Base-by-base conservation (phyloP, 192 early-diverging fungal species). In the Jimgerdemannia flammicorona region DNA sequence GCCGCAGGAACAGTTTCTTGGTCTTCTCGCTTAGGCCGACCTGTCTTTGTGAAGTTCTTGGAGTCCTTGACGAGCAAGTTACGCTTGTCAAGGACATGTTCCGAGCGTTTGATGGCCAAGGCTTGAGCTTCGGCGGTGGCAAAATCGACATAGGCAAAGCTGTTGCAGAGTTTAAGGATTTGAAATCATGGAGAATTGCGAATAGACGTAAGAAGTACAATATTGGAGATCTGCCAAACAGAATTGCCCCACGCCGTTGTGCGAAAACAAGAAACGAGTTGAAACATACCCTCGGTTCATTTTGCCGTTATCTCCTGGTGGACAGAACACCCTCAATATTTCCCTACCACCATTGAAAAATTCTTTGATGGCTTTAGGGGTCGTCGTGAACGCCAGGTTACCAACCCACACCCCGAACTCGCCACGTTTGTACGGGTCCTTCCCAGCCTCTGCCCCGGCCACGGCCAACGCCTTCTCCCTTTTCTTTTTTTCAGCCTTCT, bases 121-220 rank as follows among this genome's bases (percentile, higher is more conserved):
- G 59, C 73, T 69, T 88, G 79, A 29, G 87, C 81, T 29, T 86
- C 87, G 14, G 79, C 73, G 17, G 85, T 72, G 44, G 85, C 79
- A 75, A 93, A 93, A 70, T 92, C 90, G 2, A 93, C 87, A 72
- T 92, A 92, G 20, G 91, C 92, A 78, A 92, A 93, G 4, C 92
- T 89, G 64, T 65, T 65, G 64, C 19, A 18, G 64, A 65, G 14
- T 18, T 65, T 18, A 29, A 29, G 29, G 29, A 29, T 29, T 29
- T 29, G 29, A 29, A 29, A 29, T 29, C 29, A 29, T 29, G 29
- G 29, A 0, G 29, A 29, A 29, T 29, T 29, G 29, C 29, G 29
- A 29, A 29, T 29, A 29, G 29, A 29, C 1, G 29, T 29, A 29
- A 29, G 29, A 29, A 29, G 29, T 29, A 29, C 29, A 29, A 29